These are phyloP conservation scores for Spergularia bocconei DNA, from an alignment of 148 eudicot species.

Conservation along the genomic window DNA sequence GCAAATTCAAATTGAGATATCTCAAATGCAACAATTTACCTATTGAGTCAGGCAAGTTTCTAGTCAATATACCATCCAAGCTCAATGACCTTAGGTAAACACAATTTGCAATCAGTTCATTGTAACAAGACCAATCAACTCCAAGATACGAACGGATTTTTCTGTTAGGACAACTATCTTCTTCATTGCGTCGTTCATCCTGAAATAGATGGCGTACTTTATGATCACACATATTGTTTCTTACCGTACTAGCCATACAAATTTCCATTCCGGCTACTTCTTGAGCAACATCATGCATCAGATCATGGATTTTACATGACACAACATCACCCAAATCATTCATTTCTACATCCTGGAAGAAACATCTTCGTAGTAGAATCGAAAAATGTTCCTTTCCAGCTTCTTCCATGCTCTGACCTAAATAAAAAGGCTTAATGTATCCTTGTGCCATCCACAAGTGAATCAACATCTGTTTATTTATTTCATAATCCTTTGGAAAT, in stretches of 20 bases:
- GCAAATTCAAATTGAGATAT: neutral
- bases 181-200: no score
- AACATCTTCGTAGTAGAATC: neutral
- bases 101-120: no score
- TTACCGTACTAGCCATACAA: neutral
- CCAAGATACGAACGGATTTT: no score
- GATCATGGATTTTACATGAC: slow-evolving; percentile 18
- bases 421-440: neutral
- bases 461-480: neutral
- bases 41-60: neutral
- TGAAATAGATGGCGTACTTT: no score
- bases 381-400: neutral
- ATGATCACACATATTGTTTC: neutral
- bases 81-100: no score
- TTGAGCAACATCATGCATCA: slow-evolving; percentile 17
- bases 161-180: no score
- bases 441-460: slow-evolving; percentile 5
- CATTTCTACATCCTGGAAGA: slow-evolving; percentile 12
- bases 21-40: slow-evolving; percentile 14
- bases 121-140: no score
- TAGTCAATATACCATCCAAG: no score
- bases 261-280: neutral
- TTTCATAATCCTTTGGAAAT: neutral
- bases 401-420: neutral
- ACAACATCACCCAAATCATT: neutral